Base-by-base conservation (phyloP, 148 eudicot species). In the Fagopyrum esculentum region DNA sequence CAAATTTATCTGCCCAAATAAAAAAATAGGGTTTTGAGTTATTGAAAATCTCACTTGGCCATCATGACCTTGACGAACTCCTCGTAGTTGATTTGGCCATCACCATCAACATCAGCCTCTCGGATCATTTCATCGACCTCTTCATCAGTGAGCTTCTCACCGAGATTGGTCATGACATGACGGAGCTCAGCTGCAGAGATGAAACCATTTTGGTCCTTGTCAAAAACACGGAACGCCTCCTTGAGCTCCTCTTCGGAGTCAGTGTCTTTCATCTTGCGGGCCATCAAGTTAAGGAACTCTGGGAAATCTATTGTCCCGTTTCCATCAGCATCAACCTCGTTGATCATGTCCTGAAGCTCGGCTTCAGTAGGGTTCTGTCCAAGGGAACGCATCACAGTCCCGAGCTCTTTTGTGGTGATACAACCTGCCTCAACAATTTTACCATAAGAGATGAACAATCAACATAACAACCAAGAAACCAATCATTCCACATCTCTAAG, bases 351-450 rank as follows among this genome's bases (percentile, higher is more conserved):
- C 76, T 89, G 93, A 52, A 88, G 89, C 86, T 86, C 91, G 26
- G 94, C 91, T 81, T 88, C 94, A 1, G 91, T 89, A 1, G 94
- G 94, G 81, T 89, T 89, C 85, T 89, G 94, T 17, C 94, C 94
- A 22, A 89, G 81, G 45, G 94, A 89, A 74, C 94, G 88, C 94
- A 89, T 89, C 71, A 89, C 94, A 0, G 94, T 89, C 59, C 94
- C 94, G 35, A 89, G 94, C 84, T 89, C 94, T 89, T 89, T 89
- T 78, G 94, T 89, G 44, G 94, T 89, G 79, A 89, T 89, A 81
- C 94, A 89, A 47, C 94, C 94, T 89, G 79, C 19, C 68, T 56
- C 22, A 75, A 2, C 11, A 43, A 44, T 69, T 60, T 26, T 60
- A 60, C 66, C 40, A 19, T 8, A 9, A 59, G 1, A 22, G 13